Conservation (phyloP, 129 eudicot species). For the Solidago caesia region DNA sequence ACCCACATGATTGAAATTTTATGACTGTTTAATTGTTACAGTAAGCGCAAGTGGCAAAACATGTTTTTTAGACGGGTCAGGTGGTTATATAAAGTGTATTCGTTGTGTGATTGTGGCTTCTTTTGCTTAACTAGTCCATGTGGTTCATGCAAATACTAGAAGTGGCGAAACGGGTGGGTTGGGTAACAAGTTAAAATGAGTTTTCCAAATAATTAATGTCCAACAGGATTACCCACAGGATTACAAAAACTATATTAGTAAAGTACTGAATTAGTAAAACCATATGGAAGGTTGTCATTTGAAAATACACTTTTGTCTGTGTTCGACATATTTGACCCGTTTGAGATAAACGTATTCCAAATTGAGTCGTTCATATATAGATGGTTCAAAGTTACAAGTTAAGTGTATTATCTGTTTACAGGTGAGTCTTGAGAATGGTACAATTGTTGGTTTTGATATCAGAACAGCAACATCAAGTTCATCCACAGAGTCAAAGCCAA, state of each 20-base stretch:
- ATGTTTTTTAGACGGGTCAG: background rate
- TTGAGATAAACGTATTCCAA: background rate
- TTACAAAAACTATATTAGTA: background rate
- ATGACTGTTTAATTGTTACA: background rate
- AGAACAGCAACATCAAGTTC: conserved; percentile 57
- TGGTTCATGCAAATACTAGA: background rate
- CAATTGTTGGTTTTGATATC: conserved; percentile 69
- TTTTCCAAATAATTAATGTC: background rate
- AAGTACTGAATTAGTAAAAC: background rate
- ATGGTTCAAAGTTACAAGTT: background rate
- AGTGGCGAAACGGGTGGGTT: background rate
- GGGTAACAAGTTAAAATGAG: background rate
- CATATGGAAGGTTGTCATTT: background rate
- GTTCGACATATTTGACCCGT: background rate
- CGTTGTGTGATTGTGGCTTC: conserved; percentile 1
- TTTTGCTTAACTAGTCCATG: background rate
- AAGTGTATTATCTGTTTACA: conserved; percentile 30
- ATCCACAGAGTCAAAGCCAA: conserved; percentile 53
- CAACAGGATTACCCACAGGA: background rate
- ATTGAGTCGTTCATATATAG: background rate
- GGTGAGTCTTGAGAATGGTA: conserved; percentile 91
- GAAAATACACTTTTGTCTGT: background rate
- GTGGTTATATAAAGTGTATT: background rate
- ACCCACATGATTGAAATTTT: conserved; percentile 2
- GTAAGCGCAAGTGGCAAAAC: background rate